Conservation (phyloP, 805 yeast genomes). For the Yarrowia alimentaria region DNA sequence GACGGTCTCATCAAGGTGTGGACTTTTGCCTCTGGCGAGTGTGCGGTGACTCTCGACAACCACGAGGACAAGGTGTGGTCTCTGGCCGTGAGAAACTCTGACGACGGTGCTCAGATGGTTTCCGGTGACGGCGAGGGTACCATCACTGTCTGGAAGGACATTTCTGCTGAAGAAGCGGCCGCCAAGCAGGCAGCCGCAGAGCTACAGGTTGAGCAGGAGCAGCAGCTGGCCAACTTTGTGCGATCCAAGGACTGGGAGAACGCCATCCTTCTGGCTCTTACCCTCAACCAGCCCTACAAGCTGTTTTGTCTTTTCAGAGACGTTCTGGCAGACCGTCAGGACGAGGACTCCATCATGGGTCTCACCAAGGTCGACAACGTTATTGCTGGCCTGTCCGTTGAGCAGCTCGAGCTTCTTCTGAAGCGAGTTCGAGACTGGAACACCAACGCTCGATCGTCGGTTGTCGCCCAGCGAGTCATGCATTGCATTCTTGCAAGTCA, state of each 20-base stretch:
- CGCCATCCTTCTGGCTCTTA: conserved; percentile 82
- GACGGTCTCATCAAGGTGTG: conserved; percentile 92
- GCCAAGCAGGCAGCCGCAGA: conserved; percentile 51
- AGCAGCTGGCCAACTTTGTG: conserved; percentile 73
- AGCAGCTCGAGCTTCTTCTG: conserved; percentile 60
- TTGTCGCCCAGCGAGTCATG: conserved; percentile 74
- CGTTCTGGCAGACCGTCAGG: conserved; percentile 50
- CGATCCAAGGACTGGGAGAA: conserved; percentile 75
- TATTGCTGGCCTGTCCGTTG: conserved; percentile 54
- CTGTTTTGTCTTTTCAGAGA: conserved; percentile 72
- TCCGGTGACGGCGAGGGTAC: conserved; percentile 96
- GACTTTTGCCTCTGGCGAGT: conserved; percentile 77
- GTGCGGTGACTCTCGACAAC: conserved; percentile 78
- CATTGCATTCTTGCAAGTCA: conserved; percentile 59
- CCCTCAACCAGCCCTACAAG: conserved; percentile 87
- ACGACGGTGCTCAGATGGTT: conserved; percentile 68
- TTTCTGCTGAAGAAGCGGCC: conserved; percentile 67
- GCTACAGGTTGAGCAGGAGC: conserved; percentile 81
- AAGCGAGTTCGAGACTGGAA: conserved; percentile 92
- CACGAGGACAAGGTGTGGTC: conserved; percentile 97
- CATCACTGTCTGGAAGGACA: conserved; percentile 83
- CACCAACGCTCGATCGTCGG: conserved; percentile 76
- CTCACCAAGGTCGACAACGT: conserved; percentile 62
- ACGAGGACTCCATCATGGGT: conserved; percentile 53
- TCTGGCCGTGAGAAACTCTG: conserved; percentile 56